These are phyloP conservation scores for Pseudocercospora musae DNA, from an alignment of 2,329 filamentous ascomycete genomes.

Conservation along the genomic window DNA sequence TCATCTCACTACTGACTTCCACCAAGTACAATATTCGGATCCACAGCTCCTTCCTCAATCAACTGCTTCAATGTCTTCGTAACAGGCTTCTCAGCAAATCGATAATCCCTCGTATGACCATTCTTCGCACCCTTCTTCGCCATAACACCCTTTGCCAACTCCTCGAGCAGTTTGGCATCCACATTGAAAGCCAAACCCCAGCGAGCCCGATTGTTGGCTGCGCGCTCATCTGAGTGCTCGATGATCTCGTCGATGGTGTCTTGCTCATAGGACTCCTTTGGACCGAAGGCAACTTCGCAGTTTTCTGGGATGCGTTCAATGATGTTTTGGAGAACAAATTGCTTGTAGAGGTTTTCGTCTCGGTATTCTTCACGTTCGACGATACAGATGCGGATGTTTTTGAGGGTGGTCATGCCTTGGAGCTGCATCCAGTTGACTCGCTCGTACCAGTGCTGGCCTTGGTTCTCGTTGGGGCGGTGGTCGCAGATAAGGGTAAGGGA, in stretches of 20 bases:
- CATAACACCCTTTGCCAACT: conserved; percentile 4
- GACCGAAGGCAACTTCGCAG: conserved; percentile 15
- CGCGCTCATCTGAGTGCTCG: conserved; percentile 6
- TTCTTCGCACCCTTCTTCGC: conserved; percentile 12
- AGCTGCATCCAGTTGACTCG: conserved; percentile 15
- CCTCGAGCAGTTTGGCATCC: conserved; percentile 8
- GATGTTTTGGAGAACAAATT: conserved; percentile 15
- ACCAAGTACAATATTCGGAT: conserved; percentile 19
- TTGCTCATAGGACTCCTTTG: conserved; percentile 11
- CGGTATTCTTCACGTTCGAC: conserved; percentile 9
- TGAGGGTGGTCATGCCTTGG: conserved; percentile 14
- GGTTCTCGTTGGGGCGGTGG: not conserved
- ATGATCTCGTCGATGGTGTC: conserved; percentile 14
- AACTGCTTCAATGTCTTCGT: conserved; percentile 11
- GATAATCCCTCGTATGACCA: conserved; percentile 15
- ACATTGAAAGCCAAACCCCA: conserved; percentile 6
- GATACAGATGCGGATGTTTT: conserved; percentile 16
- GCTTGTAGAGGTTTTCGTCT: not conserved
- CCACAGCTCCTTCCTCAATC: conserved; percentile 9
- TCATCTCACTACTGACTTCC: not conserved
- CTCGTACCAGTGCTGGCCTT: not conserved
- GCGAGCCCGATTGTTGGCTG: not conserved
- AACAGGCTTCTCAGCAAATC: conserved; percentile 12
- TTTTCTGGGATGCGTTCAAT: conserved; percentile 25
- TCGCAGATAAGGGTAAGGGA: conserved; percentile 14